phyloP scores from a whole-genome alignment of 805 yeast species.

The Komagataella phaffii region DNA sequence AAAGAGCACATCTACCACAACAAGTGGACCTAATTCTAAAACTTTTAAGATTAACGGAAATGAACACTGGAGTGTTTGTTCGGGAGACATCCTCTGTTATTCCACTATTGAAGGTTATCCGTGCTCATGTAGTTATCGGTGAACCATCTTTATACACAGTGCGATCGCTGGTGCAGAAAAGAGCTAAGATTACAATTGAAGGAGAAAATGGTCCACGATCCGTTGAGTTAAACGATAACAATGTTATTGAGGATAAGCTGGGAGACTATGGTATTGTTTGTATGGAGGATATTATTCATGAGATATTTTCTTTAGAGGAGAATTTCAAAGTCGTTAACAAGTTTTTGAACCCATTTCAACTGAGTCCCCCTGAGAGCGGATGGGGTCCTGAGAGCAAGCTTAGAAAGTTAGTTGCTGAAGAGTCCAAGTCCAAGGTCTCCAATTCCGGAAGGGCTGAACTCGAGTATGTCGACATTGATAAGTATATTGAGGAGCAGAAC shows the following conservation, averaged over 20 bases:
- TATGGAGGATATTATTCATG: constrained; percentile 71
- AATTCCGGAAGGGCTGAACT: constrained; percentile 55
- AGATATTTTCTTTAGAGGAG: constrained; percentile 49
- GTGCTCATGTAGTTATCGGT: constrained; percentile 67
- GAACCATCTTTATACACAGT: constrained; percentile 61
- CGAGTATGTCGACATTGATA: constrained; percentile 62
- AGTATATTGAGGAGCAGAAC: constrained; percentile 52
- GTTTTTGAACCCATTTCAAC: constrained; percentile 59
- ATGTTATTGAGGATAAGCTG: constrained; percentile 57
- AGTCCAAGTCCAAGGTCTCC: constrained; percentile 27
- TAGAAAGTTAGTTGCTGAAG: constrained; percentile 42
- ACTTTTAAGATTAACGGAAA: constrained; percentile 45
- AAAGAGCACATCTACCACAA: constrained; percentile 50
- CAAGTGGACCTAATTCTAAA: constrained; percentile 46
- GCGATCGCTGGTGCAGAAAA: constrained; percentile 62
- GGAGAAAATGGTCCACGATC: constrained; percentile 19
- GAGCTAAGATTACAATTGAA: constrained; percentile 40
- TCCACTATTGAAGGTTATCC: constrained; percentile 51
- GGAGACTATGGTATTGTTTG: constrained; percentile 63
- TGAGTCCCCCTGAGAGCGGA: constrained; percentile 60
- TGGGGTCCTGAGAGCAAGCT: constrained; percentile 63
- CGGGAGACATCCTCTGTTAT: constrained; percentile 44
- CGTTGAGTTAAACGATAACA: constrained; percentile 57
- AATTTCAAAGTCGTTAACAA: constrained; percentile 44
- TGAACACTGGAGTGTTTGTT: constrained; percentile 61